phyloP scores from a whole-genome alignment of 176 grass and related monocot genomes.

The Calamus simplicifolius region DNA sequence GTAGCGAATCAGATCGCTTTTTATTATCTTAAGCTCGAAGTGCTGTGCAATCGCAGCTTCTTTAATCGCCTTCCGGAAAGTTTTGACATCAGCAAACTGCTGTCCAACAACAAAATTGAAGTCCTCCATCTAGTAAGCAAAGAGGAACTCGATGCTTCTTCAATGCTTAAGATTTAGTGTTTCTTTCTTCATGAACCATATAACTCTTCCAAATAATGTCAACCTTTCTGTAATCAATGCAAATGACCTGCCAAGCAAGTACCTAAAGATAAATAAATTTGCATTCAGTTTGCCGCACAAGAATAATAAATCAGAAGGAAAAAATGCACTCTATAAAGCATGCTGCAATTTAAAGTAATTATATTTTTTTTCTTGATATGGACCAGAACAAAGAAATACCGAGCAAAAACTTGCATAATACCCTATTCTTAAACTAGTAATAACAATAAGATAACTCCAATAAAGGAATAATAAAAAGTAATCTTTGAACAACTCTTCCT shows the following conservation, averaged over 20 bases:
- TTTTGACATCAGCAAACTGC: conserved; percentile 26
- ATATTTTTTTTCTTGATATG: too few relatives aligned
- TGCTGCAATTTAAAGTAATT: too few relatives aligned
- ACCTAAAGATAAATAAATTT: too few relatives aligned
- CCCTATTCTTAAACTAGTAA: too few relatives aligned
- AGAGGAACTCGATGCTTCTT: conserved; percentile 1
- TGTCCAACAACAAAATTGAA: conserved; percentile 18
- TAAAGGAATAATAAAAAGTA: too few relatives aligned
- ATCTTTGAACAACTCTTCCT: too few relatives aligned
- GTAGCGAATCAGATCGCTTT: conserved; percentile 24
- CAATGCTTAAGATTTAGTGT: neutral
- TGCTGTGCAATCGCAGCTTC: conserved; percentile 28
- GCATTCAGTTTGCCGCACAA: too few relatives aligned
- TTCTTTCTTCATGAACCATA: conserved; percentile 1
- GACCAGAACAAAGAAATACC: neutral
- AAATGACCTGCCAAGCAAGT: too few relatives aligned
- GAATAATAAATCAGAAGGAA: too few relatives aligned
- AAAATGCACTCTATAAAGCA: too few relatives aligned
- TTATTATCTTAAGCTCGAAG: conserved; percentile 28
- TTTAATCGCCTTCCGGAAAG: conserved; percentile 26
- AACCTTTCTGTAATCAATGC: too few relatives aligned
- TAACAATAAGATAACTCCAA: too few relatives aligned
- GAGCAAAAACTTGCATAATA: neutral
- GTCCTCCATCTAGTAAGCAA: conserved; percentile 13
- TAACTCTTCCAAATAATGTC: neutral